phyloP scores from a whole-genome alignment of 768 basidiomycete species.

The Trametes elegans region DNA sequence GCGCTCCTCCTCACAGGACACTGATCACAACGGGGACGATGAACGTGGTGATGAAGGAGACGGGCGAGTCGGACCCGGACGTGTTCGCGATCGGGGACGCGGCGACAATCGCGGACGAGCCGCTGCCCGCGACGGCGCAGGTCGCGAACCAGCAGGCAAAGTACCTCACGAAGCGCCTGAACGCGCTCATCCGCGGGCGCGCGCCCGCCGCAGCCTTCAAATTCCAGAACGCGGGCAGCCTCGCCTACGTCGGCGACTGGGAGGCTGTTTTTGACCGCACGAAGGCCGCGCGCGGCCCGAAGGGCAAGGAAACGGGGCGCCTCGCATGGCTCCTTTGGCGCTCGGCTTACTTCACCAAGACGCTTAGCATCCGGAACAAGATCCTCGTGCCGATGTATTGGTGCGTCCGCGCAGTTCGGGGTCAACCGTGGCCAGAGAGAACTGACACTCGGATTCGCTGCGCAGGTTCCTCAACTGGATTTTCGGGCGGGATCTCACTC shows the following conservation, averaged over 20 bases:
- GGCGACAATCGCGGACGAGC: slow-evolving; percentile 51
- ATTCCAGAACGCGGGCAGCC: slow-evolving; percentile 69
- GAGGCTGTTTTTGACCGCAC: slow-evolving; percentile 77
- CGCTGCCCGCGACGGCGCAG: slow-evolving; percentile 85
- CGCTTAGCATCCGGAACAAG: slow-evolving; percentile 69
- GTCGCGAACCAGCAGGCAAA: slow-evolving; percentile 78
- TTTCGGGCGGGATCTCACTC: slow-evolving; percentile 70
- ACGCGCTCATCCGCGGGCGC: slow-evolving; percentile 47
- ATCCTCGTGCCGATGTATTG: slow-evolving; percentile 69
- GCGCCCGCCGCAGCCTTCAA: slow-evolving; percentile 50
- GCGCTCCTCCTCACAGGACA: slow-evolving; percentile 24
- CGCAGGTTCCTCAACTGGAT: slow-evolving; percentile 75
- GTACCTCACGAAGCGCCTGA: slow-evolving; percentile 65
- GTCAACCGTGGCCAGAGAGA: not conserved
- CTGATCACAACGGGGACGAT: slow-evolving; percentile 55
- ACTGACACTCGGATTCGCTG: not conserved
- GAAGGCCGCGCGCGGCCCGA: slow-evolving; percentile 40
- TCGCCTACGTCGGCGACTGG: slow-evolving; percentile 84
- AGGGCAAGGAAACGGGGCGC: slow-evolving; percentile 60
- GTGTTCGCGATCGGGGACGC: slow-evolving; percentile 86
- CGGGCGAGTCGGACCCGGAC: slow-evolving; percentile 50
- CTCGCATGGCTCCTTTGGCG: slow-evolving; percentile 80
- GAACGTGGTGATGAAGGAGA: slow-evolving; percentile 56
- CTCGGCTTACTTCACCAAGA: slow-evolving; percentile 79
- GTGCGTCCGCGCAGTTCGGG: slow-evolving; percentile 34